Evolutionary conservation across 2,329 filamentous ascomycete species (phyloP).

Genomic region (Epichloe baconii): DNA sequence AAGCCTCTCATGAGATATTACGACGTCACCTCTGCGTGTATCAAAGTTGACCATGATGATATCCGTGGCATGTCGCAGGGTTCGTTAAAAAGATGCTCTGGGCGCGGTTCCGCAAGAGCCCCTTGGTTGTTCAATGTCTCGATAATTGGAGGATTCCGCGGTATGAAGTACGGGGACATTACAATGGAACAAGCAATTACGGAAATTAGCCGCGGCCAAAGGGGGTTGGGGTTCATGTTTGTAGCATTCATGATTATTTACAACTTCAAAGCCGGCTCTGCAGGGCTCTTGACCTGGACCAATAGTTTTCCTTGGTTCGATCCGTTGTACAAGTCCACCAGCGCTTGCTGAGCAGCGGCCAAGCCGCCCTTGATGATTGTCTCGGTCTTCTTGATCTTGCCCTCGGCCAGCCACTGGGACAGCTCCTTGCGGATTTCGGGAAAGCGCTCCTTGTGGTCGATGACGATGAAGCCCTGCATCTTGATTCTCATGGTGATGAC

Average conservation of each 20-base stretch:
- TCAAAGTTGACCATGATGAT: no score
- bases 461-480: slow-evolving; percentile 62
- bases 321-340: slow-evolving; percentile 53
- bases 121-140: no score
- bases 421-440: slow-evolving; percentile 45
- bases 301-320: slow-evolving; percentile 57
- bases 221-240: no score
- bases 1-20: no score
- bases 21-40: no score
- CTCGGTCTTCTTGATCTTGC: slow-evolving; percentile 59
- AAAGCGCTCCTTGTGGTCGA: slow-evolving; percentile 51
- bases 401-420: slow-evolving; percentile 54
- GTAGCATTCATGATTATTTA: slow-evolving; percentile 1
- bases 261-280: slow-evolving; percentile 10
- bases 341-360: slow-evolving; percentile 45
- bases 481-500: slow-evolving; percentile 41
- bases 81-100: no score
- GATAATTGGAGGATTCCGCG: no score
- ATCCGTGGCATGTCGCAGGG: no score
- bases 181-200: no score
- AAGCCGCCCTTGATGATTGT: slow-evolving; percentile 60
- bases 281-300: slow-evolving; percentile 34
- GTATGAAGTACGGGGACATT: no score
- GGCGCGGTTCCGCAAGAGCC: no score
- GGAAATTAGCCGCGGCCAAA: no score